phyloP scores from a whole-genome alignment of 805 yeast species.

The Komagataella ulmi region DNA sequence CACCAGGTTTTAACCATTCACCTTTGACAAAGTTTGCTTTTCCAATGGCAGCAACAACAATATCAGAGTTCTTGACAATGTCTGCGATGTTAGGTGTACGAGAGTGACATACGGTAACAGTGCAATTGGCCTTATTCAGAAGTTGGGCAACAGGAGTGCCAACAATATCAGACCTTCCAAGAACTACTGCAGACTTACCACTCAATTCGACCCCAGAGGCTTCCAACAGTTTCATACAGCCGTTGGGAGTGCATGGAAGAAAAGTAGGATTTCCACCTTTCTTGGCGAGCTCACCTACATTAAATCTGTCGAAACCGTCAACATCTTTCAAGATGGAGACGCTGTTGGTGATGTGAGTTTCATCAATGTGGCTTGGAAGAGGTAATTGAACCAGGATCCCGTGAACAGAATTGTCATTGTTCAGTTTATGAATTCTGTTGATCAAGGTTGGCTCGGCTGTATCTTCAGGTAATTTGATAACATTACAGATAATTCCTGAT shows the following conservation, averaged over 20 bases:
- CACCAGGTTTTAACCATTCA: conserved; percentile 58
- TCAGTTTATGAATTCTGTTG: conserved; percentile 38
- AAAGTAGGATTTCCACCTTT: conserved; percentile 59
- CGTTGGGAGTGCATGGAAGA: conserved; percentile 79
- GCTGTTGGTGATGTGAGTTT: conserved; percentile 50
- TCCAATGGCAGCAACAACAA: conserved; percentile 71
- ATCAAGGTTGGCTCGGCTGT: conserved; percentile 45
- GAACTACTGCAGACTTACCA: conserved; percentile 70
- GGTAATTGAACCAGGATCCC: conserved; percentile 74
- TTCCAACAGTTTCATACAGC: conserved; percentile 52
- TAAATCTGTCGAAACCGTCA: conserved; percentile 71
- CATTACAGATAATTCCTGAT: conserved; percentile 49
- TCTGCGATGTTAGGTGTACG: conserved; percentile 36
- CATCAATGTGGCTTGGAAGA: conserved; percentile 57
- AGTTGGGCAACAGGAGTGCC: conserved; percentile 71
- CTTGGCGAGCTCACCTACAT: conserved; percentile 67
- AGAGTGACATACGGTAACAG: conserved; percentile 67
- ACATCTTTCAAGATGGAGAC: conserved; percentile 63
- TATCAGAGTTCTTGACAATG: conserved; percentile 49
- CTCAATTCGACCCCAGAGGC: conserved; percentile 38
- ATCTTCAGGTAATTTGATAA: conserved; percentile 43
- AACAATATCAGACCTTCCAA: conserved; percentile 79
- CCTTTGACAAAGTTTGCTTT: conserved; percentile 57
- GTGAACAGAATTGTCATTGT: conserved; percentile 46
- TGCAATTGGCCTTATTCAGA: conserved; percentile 58